Evolutionary conservation across 306 rosid species (phyloP), one percentile per base, ranked within the genome.

Genomic region (Lathyrus tuberosus): DNA sequence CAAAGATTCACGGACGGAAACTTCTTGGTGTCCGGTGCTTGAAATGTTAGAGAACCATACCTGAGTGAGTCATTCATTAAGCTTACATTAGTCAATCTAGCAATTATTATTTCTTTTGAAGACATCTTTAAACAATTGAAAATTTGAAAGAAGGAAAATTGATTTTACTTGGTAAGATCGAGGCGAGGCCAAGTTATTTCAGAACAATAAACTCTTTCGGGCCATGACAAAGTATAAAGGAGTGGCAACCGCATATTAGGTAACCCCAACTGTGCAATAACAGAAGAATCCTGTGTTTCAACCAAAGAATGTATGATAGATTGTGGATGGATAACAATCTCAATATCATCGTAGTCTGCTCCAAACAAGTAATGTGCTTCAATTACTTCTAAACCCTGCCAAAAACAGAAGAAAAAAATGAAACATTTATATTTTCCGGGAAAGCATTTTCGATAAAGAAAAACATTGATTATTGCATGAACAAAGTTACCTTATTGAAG

Each of bases 261-360:
- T 90, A 87, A 76, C 3, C 97, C 97, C 82, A 89, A 72, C 62
- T 89, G 96, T 33, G 97, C 92, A 73, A 89, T 69, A 76, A 92
- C 85, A 62, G 97, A 92, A 74, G 96, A 92, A 78, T 92, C 96
- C 96, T 91, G 96, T 40, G 97, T 91, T 83, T 91, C 97, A 74
- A 91, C 52, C 94, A 91, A 84, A 1, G 96, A 89, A 80, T 91
- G 97, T 51, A 91, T 91, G 78, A 91, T 89, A 18, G 97, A 91
- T 67, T 91, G 97, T 0, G 97, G 97, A 78, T 91, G 95, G 74
- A 91, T 87, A 59, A 89, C 90, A 62, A 89, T 92, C 44, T 92
- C 97, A 24, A 92, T 89, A 62, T 92, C 62, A 66, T 92, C 92
- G 62, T 92, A 92, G 6, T 76, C 90, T 33, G 89, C 92, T 83